Evolutionary conservation across 2,329 filamentous ascomycete species (phyloP), one percentile per base, ranked within the genome.

Genomic region (Cordyceps fumosorosea): DNA sequence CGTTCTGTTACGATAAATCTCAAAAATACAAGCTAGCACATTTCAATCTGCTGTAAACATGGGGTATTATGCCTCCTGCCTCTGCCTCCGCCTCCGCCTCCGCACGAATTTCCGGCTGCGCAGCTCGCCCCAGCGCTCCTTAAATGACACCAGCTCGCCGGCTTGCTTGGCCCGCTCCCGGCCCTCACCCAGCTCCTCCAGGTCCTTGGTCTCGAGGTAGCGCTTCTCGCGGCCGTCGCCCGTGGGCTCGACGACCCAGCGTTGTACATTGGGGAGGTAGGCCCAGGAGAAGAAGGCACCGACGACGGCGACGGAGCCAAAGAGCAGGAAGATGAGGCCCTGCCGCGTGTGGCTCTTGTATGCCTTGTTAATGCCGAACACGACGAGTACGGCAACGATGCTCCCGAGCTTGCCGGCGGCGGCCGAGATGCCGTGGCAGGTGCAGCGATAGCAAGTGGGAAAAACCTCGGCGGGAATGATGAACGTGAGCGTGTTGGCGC

Each of bases 401-500:
- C 81, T 82, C 26, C 83, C 84, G 1, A 84, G 71, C 67, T 87
- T 87, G 12, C 84, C 84, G 0, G 80, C 79, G 0, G 84, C 84
- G 0, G 84, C 84, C 0, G 84, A 84, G 58, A 87, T 83, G 26
- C 84, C 84, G 67, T 86, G 84, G 63, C 83, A 86, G 0, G 84
- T 85, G 56, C 80, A 84, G 47, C 85, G 80, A 66, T 86, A 87
- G 65, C 80, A 79, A 2, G 85, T 88, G 0, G 84, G 84, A 69
- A 88, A 89, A 48, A 86, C 81, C 68, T 88, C 85, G 48, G 83
- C 84, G 1, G 85, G 84, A 18, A 88, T 81, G 60, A 87, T 82
- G 67, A 88, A 87, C 0, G 84, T 87, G 12, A 86, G 78, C 0
- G 82, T 84, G 66, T 87, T 87, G 48, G 84, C 83, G 12, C 84